Base-by-base conservation (phyloP, 225 moss, liverwort and hornwort species). In the Bryoerythrophyllum caledonicum region DNA sequence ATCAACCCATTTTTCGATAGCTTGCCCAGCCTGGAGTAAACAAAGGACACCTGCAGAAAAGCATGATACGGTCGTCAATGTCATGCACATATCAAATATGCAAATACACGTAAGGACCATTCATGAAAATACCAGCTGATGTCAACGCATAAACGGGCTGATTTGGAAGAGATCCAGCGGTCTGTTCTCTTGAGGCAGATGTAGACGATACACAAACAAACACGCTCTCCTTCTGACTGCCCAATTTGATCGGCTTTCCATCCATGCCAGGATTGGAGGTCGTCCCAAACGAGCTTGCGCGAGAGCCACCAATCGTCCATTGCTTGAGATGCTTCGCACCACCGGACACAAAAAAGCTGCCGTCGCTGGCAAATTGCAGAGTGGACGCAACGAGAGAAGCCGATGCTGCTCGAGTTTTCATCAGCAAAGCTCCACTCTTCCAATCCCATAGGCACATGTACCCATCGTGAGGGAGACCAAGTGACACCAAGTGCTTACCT, bases 1-100 rank as follows among this genome's bases (percentile, higher is more conserved):
- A 80, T 89, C 86, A 78, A 89, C 84, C 89, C 89, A 89, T 64
- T 89, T 89, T 74, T 89, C 89, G 61, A 89, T 78, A 57, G 89
- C 89, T 66, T 78, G 67, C 60, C 89, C 89, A 70, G 62, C 72
- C 58, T 84, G 89, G 53, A 89, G 84, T 9, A 86, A 74, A 72
- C 89, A 89, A 30, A 89, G 76, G 38, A 89, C 67, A 72, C 89
- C 89, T 89, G 82, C 79, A 82, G 35, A 55, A 70, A 21, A 14
- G 28, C 59, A 70, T 53, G 20, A 74, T 32, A 19, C 12, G 21
- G 51, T 46, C 17, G 13, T 68, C 60, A 80, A 20, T 49, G 24
- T 19, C 52, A 61, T 13, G 60, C 26, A 76, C 21, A 26, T 51
- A 61, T 21, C 3, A 60, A 49, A 10, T 49, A 35, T 49, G 54